Conservation (phyloP, 2,329 filamentous ascomycete genomes). For the Phoma sp. region DNA sequence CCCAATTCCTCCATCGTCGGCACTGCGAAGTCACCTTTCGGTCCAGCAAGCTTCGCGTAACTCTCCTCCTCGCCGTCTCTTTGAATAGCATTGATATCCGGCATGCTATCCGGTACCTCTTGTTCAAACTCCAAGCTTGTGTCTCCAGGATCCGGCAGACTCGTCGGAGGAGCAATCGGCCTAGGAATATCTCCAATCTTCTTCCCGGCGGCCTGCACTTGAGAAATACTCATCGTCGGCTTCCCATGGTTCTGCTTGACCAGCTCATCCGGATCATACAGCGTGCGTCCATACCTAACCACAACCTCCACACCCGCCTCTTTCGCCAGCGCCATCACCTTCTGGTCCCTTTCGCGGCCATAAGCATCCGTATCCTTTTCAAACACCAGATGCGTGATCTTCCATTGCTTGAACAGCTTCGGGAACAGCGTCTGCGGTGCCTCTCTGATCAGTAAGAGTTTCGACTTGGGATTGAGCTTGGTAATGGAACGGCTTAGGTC, state of each 20-base stretch:
- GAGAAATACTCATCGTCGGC: slow-evolving; percentile 76
- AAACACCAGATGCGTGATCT: slow-evolving; percentile 77
- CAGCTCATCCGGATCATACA: slow-evolving; percentile 77
- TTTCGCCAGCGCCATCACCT: slow-evolving; percentile 65
- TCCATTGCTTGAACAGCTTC: slow-evolving; percentile 77
- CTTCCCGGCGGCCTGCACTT: slow-evolving; percentile 66
- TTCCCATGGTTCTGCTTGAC: slow-evolving; percentile 71
- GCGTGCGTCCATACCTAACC: slow-evolving; percentile 68
- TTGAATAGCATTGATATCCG: slow-evolving; percentile 67
- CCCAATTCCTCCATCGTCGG: slow-evolving; percentile 76
- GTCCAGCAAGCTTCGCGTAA: slow-evolving; percentile 70
- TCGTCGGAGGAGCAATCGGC: slow-evolving; percentile 66
- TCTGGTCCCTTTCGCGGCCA: slow-evolving; percentile 68
- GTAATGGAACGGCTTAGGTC: slow-evolving; percentile 73
- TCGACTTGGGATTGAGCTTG: slow-evolving; percentile 73
- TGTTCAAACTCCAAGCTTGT: slow-evolving; percentile 67
- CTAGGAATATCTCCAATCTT: slow-evolving; percentile 68
- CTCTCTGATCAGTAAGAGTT: slow-evolving; percentile 75
- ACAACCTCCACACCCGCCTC: slow-evolving; percentile 73
- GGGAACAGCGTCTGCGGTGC: slow-evolving; percentile 74
- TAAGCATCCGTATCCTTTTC: slow-evolving; percentile 82
- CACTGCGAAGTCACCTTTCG: slow-evolving; percentile 72
- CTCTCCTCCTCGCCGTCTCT: slow-evolving; percentile 63
- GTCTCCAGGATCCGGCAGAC: slow-evolving; percentile 70
- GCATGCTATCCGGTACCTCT: slow-evolving; percentile 57